Evolutionary conservation across 192 early-diverging fungal genomes (phyloP).

Genomic region (Gonapodya prolifera): DNA sequence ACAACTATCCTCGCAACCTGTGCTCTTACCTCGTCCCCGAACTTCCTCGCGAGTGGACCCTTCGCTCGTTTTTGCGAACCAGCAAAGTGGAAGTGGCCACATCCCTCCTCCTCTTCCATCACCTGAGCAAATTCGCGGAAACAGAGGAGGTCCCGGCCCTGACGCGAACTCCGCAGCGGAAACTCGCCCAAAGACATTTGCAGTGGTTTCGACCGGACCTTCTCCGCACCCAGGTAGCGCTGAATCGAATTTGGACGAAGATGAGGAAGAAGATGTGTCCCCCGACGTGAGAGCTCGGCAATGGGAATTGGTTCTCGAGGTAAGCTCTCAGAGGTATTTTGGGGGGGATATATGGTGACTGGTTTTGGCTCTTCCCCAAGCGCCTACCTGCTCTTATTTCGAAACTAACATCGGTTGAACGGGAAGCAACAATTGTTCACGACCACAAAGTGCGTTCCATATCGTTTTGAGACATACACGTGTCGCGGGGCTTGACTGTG

Average conservation of each 20-base stretch:
- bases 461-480: neutral
- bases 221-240: too few species aligned
- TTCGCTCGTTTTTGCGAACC: too few species aligned
- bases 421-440: neutral
- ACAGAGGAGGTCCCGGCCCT: too few species aligned
- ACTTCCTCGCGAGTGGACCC: too few species aligned
- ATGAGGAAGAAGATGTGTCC: neutral
- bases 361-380: neutral
- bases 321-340: neutral
- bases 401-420: neutral
- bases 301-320: neutral
- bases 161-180: too few species aligned
- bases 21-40: too few species aligned
- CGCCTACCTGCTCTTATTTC: neutral
- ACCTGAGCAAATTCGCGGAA: too few species aligned
- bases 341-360: neutral
- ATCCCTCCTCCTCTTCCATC: too few species aligned
- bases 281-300: neutral
- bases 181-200: neutral
- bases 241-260: neutral
- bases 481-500: neutral
- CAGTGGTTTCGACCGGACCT: neutral
- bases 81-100: too few species aligned
- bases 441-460: neutral
- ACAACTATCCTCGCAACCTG: too few species aligned